Percentiles rank a stretch among this genome's conserved stretches.
Conservation (phyloP, 2,329 filamentous ascomycete species). For the Arthrobotrys entomopaga region DNA sequence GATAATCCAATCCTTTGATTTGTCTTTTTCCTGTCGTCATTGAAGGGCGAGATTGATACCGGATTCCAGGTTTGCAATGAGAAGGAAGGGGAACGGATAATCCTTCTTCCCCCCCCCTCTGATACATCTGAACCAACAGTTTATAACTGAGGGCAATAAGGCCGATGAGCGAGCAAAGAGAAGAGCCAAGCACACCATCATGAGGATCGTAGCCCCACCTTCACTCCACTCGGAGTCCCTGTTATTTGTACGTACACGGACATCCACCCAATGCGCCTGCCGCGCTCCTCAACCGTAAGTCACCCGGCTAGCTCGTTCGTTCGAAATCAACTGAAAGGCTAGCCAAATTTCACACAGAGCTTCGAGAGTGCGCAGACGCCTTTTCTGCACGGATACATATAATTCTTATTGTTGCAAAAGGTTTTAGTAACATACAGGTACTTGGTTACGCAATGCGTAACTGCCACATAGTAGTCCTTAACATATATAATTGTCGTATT, state of each 20-base stretch:
- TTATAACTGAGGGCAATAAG: conserved; percentile 24
- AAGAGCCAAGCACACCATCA: conserved; percentile 48
- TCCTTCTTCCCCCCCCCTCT: conserved; percentile 45
- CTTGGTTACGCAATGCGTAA: too few relatives aligned
- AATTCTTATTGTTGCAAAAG: too few relatives aligned
- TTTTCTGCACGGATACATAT: too few relatives aligned
- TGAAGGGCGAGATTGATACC: conserved; percentile 39
- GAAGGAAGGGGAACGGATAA: conserved; percentile 34
- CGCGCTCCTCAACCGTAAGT: conserved; percentile 49
- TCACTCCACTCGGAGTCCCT: conserved; percentile 34
- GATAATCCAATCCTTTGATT: conserved; percentile 48
- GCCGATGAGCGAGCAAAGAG: neutral
- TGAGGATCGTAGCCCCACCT: conserved; percentile 19
- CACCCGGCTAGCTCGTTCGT: conserved; percentile 29
- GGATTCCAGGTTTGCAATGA: conserved; percentile 40
- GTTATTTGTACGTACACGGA: too few relatives aligned
- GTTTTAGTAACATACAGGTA: too few relatives aligned
- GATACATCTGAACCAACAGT: conserved; percentile 26
- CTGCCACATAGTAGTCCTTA: neutral
- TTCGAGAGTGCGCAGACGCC: too few relatives aligned
- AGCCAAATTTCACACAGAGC: too few relatives aligned
- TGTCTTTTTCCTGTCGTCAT: conserved; percentile 44
- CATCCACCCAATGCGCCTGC: conserved; percentile 32
- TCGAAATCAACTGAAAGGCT: neutral
- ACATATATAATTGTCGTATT: neutral